Evolutionary conservation across 2,329 filamentous ascomycete genomes (phyloP).

Genomic region (Rhynchosporium secalis): DNA sequence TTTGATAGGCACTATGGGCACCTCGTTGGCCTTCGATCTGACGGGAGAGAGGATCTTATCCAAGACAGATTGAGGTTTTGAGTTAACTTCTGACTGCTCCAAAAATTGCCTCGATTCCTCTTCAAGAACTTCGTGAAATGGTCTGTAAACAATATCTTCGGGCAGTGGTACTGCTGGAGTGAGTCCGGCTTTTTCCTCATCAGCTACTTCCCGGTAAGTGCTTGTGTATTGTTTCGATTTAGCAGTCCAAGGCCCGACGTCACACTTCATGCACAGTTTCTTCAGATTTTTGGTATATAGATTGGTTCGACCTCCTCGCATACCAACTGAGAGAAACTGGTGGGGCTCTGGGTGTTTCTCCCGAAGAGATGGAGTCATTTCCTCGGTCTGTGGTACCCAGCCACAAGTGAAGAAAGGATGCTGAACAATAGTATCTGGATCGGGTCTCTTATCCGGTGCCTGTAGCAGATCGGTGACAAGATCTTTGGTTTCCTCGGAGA

Average conservation of each 20-base stretch:
- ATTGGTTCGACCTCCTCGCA: slow-evolving; percentile 45
- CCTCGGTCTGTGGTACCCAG: slow-evolving; percentile 64
- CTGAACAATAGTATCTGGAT: slow-evolving; percentile 75
- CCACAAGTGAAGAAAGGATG: slow-evolving; percentile 78
- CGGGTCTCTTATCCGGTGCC: slow-evolving; percentile 72
- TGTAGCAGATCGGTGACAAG: slow-evolving; percentile 75
- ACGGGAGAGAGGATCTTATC: slow-evolving; percentile 22
- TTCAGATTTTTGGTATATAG: slow-evolving; percentile 50
- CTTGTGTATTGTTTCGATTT: slow-evolving; percentile 50
- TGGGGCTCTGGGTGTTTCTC: slow-evolving; percentile 57
- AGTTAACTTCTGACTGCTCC: slow-evolving; percentile 18
- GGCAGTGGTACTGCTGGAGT: slow-evolving; percentile 63
- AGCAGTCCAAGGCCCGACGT: slow-evolving; percentile 56
- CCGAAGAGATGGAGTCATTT: slow-evolving; percentile 59
- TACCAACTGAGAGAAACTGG: slow-evolving; percentile 53
- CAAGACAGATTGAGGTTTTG: slow-evolving; percentile 23
- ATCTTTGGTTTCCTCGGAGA: slow-evolving; percentile 74
- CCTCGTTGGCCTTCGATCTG: slow-evolving; percentile 17
- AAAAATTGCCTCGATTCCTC: slow-evolving; percentile 45
- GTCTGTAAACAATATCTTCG: slow-evolving; percentile 62
- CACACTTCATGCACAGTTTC: slow-evolving; percentile 58
- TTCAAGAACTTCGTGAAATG: slow-evolving; percentile 60
- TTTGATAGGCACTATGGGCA: slow-evolving; percentile 37
- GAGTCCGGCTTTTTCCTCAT: slow-evolving; percentile 66
- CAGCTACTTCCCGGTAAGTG: slow-evolving; percentile 63